A percentile compares a stretch with the other conserved stretches of the same genome.
These are phyloP conservation scores for Oryza meyeriana DNA, from an alignment of 176 grass and related monocot species.

Conservation along the genomic window DNA sequence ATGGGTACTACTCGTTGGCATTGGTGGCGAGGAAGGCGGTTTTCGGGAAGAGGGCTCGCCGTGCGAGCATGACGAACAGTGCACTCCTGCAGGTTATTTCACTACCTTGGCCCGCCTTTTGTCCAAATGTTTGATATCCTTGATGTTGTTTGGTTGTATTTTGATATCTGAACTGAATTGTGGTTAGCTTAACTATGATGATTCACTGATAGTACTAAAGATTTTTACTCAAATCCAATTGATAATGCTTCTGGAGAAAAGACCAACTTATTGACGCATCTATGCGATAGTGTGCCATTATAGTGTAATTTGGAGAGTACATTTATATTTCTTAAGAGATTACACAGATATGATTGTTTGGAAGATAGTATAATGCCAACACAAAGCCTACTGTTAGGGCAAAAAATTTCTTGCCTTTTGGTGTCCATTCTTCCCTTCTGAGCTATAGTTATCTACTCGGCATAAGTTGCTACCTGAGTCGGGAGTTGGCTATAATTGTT, in stretches of 20 bases:
- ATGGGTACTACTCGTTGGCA: slow-evolving; percentile 27
- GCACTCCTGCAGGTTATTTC: slow-evolving; percentile 38
- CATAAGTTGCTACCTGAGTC: background rate
- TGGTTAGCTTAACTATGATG: background rate
- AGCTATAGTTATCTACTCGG: background rate
- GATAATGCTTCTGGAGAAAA: background rate
- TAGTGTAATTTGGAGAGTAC: background rate
- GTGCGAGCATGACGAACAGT: background rate
- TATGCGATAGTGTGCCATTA: background rate
- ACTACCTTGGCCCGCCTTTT: background rate
- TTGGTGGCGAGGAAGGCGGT: slow-evolving; percentile 27
- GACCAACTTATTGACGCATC: background rate
- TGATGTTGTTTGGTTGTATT: background rate
- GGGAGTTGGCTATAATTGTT: background rate
- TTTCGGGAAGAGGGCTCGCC: slow-evolving; percentile 26
- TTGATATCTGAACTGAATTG: background rate
- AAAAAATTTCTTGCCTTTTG: background rate
- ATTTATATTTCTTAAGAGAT: background rate
- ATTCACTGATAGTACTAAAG: background rate
- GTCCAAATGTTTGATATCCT: background rate
- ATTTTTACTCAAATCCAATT: background rate
- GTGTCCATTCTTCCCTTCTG: background rate
- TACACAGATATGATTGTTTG: background rate
- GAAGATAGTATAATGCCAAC: background rate
- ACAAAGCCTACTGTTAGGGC: background rate